Base-by-base conservation (phyloP, 495 filamentous ascomycete species). In the Penicillium odoratum region DNA sequence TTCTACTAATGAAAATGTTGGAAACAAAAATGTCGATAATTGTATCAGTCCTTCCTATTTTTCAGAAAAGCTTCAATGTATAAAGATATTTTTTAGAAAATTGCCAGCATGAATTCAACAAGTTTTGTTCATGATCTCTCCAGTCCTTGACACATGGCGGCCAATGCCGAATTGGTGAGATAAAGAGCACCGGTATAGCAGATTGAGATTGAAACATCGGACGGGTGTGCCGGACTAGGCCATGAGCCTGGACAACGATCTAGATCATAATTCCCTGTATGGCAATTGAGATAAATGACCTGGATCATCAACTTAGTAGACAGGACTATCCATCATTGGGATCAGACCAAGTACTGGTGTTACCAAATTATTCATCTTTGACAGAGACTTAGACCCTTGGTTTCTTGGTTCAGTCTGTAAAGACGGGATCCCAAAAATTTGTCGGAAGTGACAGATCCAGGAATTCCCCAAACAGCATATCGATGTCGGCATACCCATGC, bases 371-470 rank as follows among this genome's bases (percentile, higher is more conserved):
- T 11, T 4, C 33, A 5, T 16, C 11, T 40, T n/a, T 16, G 38
- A 2, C 7, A 7, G 15, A 2, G 6, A 40, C n/a, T 15, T n/a
- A 1, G 38, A 16, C 15, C 38, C 15, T 40, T 16, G 15, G n/a
- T 40, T 16, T 1, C n/a, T 16, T 30, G 53, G 7, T 2, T 63
- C 59, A 36, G 56, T 48, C 29, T 33, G 68, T 62, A 59, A 75
- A 75, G 16, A 75, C 63, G n/a, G 74, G 73, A 59, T 78, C 73
- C 72, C 72, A 76, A 55, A 76, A 76, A 36, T 76, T 74, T 21
- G 72, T 74, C 2, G 73, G 75, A 3, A 76, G 59, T 6, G 73
- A 75, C 15, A 76, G 58, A 64, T 78, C 72, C 16, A 78, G 43
- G 46, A 76, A 76, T 9, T 73, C 73, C 7, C 72, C 73, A 55